Evolutionary conservation across 306 rosid genomes (phyloP).

Genomic region (Rubus parviflorus): DNA sequence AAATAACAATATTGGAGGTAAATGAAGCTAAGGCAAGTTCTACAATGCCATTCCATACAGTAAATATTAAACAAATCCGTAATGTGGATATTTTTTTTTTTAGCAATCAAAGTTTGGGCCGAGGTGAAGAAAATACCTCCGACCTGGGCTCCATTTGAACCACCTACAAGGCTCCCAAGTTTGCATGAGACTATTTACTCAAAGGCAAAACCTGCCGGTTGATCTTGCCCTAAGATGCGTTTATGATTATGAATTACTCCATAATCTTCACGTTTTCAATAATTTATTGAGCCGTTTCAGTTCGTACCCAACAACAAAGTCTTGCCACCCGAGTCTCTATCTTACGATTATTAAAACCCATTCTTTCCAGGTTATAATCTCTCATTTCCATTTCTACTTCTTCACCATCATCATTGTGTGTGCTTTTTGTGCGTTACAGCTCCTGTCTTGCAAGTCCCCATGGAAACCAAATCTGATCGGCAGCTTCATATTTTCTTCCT

Average conservation of each 20-base stretch:
- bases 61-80: too few species aligned
- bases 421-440: neutral
- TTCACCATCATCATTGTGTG: neutral
- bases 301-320: neutral
- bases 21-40: too few species aligned
- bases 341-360: too few species aligned
- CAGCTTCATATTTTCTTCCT: conserved; percentile 20
- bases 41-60: too few species aligned
- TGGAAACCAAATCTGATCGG: neutral
- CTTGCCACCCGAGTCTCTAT: neutral
- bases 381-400: neutral
- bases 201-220: neutral
- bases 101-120: too few species aligned
- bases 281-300: neutral
- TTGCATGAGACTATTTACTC: neutral
- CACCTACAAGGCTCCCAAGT: too few species aligned
- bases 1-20: too few species aligned
- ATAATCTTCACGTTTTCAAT: neutral
- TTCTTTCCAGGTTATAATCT: neutral
- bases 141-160: too few species aligned
- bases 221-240: neutral
- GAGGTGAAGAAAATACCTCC: too few species aligned
- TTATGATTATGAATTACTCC: neutral
- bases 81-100: too few species aligned
- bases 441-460: neutral